Evolutionary conservation across 2,329 filamentous ascomycete genomes (phyloP).

Genomic region (Fusarium sp.): DNA sequence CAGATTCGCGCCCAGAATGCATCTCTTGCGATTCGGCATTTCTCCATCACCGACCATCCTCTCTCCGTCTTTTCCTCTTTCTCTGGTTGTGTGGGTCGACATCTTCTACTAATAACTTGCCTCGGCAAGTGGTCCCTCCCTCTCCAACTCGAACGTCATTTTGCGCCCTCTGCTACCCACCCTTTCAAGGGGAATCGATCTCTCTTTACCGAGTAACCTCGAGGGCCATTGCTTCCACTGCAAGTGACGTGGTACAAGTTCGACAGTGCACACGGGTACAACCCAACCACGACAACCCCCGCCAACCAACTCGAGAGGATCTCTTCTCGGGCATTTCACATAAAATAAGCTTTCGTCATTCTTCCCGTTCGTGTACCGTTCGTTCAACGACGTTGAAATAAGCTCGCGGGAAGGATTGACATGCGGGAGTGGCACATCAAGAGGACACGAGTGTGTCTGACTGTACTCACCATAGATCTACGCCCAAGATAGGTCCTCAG

Average conservation of each 20-base stretch:
- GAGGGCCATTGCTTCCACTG: background rate
- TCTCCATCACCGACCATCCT: background rate
- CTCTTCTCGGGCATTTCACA: background rate
- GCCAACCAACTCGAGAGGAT: background rate
- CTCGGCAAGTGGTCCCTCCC: constrained; percentile 1
- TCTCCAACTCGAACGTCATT: background rate
- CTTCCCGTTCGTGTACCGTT: background rate
- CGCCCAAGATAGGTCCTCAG: too few relatives aligned
- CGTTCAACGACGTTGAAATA: background rate
- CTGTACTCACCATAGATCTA: background rate
- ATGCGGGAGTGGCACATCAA: constrained; percentile 3
- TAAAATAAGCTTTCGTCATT: background rate
- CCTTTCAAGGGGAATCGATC: background rate
- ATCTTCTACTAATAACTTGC: background rate
- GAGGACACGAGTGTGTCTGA: background rate
- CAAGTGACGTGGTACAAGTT: background rate
- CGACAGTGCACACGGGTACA: background rate
- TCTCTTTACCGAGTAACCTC: background rate
- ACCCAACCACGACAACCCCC: background rate
- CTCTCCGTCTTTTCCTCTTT: background rate
- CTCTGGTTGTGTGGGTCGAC: background rate
- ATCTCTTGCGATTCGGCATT: background rate
- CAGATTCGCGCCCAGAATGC: background rate
- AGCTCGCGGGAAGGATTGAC: constrained; percentile 9
- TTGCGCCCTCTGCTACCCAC: background rate